phyloP scores from a whole-genome alignment of 345 rosid genomes.

The Corymbia maculata region DNA sequence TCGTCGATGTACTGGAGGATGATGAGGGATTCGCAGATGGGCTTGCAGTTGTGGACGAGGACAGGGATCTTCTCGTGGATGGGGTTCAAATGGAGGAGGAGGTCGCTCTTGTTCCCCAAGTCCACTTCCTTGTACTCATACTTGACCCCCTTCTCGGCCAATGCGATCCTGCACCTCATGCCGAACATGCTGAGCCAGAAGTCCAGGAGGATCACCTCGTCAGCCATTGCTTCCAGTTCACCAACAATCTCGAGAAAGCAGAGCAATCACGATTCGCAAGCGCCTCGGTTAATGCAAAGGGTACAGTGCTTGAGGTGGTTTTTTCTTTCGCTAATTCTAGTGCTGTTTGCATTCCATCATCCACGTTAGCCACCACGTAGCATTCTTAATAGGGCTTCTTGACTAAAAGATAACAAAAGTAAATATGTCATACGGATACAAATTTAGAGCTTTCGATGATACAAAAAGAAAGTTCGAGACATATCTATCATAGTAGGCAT shows the following conservation, averaged over 20 bases:
- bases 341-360: no score
- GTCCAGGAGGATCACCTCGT: background rate
- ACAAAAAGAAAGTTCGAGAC: no score
- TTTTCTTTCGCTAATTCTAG: no score
- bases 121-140: slow-evolving; percentile 3
- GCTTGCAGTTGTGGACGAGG: slow-evolving; percentile 6
- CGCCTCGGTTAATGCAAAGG: background rate
- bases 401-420: no score
- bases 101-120: background rate
- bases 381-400: no score
- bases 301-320: background rate
- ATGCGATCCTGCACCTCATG: slow-evolving; percentile 2
- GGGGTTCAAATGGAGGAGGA: slow-evolving; percentile 7
- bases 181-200: background rate
- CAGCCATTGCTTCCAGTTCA: background rate
- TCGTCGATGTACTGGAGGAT: slow-evolving; percentile 13
- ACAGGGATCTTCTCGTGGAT: slow-evolving; percentile 5
- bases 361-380: no score
- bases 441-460: no score
- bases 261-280: background rate
- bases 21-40: slow-evolving; percentile 1
- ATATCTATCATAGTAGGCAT: no score
- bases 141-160: slow-evolving; percentile 2
- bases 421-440: no score
- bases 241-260: background rate